Base-by-base conservation (phyloP, 176 grass and related monocot species). In the Stipa capillata region DNA sequence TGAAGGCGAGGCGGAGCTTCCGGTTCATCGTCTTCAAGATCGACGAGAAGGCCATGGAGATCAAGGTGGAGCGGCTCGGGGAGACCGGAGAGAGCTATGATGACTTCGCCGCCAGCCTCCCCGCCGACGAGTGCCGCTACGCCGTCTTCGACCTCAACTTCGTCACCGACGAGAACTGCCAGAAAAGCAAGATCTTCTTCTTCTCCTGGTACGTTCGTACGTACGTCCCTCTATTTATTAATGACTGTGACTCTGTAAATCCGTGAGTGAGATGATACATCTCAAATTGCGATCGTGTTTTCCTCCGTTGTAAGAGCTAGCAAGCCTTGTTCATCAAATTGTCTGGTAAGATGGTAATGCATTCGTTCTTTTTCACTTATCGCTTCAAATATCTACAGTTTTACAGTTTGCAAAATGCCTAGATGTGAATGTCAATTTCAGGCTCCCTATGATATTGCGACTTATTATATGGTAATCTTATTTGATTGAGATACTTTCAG, bases 141-240 rank as follows among this genome's bases (percentile, higher is more conserved):
- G 92, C 92, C 32, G 90, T 94, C 50, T 94, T 87, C 33, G 92
- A 94, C 58, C 87, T 96, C 66, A 90, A 97, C 82, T 97, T 97
- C 82, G 76, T 85, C 59, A 84, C 93, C 56, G 70, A 62, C 8
- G 93, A 97, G 88, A 93, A 97, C 88, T 97, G 93, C 77, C 93
- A 97, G 86, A 97, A 97, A 80, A 97, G 93, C 93, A 97, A 97
- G 86, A 93, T 97, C 77, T 91, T 97, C 88, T 97, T 97, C 88
- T 88, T 94, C 82, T 87, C 91, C 27, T 94, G 91, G 91, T 94
- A 84, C 16, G 37, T 51, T 10, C 20, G 8, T 47, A 27, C 16
- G 1, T 69, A 47, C 27, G 4, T n/a, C n/a, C n/a, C n/a, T n/a
- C 16, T 50, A 37, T 66, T 51, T 35, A 52, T 39, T n/a, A n/a